Conservation (phyloP, 805 yeast genomes). For the Saccharomycopsis vini region DNA sequence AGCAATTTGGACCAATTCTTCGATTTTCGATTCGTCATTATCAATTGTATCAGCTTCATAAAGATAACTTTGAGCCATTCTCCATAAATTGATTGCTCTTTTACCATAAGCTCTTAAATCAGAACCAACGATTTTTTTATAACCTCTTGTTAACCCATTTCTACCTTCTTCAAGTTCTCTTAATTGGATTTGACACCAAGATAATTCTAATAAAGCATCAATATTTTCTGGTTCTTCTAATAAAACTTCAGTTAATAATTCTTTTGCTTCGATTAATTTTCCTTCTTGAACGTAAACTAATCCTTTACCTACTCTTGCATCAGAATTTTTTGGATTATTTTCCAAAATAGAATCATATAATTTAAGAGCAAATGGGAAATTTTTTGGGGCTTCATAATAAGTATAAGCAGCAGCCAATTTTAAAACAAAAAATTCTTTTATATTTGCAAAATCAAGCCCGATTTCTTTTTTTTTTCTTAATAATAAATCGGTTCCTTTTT, state of each 20-base stretch:
- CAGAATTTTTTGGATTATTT: slow-evolving; percentile 36
- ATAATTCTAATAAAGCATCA: slow-evolving; percentile 57
- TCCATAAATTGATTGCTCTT: slow-evolving; percentile 59
- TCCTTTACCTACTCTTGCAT: slow-evolving; percentile 77
- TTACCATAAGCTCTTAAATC: slow-evolving; percentile 44
- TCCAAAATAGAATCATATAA: slow-evolving; percentile 56
- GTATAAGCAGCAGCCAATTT: slow-evolving; percentile 70
- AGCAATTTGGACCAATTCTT: slow-evolving; percentile 34
- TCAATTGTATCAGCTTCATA: slow-evolving; percentile 22
- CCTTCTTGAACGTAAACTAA: slow-evolving; percentile 62
- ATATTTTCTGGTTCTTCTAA: slow-evolving; percentile 40
- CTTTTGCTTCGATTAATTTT: slow-evolving; percentile 45
- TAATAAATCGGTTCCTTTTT: slow-evolving; percentile 47
- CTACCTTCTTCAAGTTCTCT: slow-evolving; percentile 46
- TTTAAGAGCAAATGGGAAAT: slow-evolving; percentile 63
- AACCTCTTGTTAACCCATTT: slow-evolving; percentile 35
- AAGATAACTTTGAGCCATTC: slow-evolving; percentile 60
- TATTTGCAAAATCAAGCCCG: slow-evolving; percentile 39
- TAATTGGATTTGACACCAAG: slow-evolving; percentile 67
- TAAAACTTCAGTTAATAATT: slow-evolving; percentile 43
- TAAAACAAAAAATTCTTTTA: slow-evolving; percentile 53
- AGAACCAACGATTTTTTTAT: slow-evolving; percentile 37
- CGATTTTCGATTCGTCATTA: slow-evolving; percentile 22
- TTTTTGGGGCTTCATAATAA: slow-evolving; percentile 84
- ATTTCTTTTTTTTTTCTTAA: slow-evolving; percentile 38